phyloP scores from a whole-genome alignment of 202 grass and related monocot species.

The Brachypodium distachyon region DNA sequence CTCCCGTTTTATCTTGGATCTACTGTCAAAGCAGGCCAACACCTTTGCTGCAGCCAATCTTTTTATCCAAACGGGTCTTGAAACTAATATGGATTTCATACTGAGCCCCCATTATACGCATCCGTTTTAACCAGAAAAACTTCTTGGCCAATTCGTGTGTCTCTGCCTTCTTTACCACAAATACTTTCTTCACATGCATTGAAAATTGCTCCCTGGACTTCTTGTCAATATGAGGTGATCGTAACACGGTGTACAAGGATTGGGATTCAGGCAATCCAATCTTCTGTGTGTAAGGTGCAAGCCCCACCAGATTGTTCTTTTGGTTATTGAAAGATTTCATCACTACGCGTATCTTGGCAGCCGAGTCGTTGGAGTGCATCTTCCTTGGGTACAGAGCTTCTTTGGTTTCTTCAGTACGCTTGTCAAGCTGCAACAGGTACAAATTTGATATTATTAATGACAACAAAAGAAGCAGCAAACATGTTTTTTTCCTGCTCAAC shows the following conservation, averaged over 20 bases:
- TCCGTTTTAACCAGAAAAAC: conserved; percentile 54
- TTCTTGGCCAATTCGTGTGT: conserved; percentile 30
- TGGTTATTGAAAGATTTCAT: conserved; percentile 37
- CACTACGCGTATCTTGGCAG: conserved; percentile 37
- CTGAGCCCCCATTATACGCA: conserved; percentile 38
- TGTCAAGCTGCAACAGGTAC: background rate
- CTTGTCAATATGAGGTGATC: conserved; percentile 63
- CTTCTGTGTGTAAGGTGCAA: conserved; percentile 26
- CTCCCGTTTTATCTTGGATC: background rate
- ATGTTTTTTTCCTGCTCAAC: background rate
- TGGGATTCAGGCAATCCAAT: conserved; percentile 34
- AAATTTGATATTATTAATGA: background rate
- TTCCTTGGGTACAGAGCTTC: background rate
- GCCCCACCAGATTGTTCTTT: conserved; percentile 16
- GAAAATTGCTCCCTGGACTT: conserved; percentile 52
- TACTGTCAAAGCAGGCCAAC: background rate
- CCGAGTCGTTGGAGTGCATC: background rate
- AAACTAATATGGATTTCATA: conserved; percentile 39
- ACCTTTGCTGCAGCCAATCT: background rate
- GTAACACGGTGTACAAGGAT: conserved; percentile 29
- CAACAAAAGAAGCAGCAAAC: background rate
- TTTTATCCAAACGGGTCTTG: conserved; percentile 43
- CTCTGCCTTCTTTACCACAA: conserved; percentile 27
- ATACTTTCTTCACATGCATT: conserved; percentile 46
- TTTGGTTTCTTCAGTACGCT: background rate